Evolutionary conservation across 495 filamentous ascomycete species (phyloP), one percentile per base, ranked within the genome.

Genomic region (Cercophora sp.): DNA sequence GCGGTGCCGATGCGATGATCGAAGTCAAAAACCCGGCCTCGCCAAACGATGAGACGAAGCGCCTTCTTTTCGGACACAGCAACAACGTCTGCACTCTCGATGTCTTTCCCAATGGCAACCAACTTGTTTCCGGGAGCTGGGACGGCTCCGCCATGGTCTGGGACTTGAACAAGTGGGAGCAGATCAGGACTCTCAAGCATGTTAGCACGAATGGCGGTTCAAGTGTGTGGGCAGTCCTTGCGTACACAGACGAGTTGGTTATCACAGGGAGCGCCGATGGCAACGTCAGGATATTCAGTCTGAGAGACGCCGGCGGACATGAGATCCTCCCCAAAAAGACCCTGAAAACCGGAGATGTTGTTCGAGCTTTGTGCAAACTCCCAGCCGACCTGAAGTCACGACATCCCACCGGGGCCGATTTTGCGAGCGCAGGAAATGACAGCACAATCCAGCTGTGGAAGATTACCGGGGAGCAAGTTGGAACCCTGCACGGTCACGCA

Each of bases 191-290:
- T 44, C 77, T 82, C 16, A 69, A 88, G 19, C 75, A 97, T 13
- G 74, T 85, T 4, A 88, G 95, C 60, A n/a, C n/a, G n/a, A n/a
- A n/a, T n/a, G 79, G 83, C 53, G 88, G 80, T 39, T 86, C 79
- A 53, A 66, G 68, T 25, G 91, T 97, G 16, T 97, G 93, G 94
- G 85, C 87, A 23, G 93, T 96, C 4, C 66, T 97, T 50, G 88
- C 85, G 18, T 88, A 89, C 56, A 88, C 93, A 59, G 77, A 83
- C 55, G 75, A 85, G 22, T 90, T 85, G 0, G 74, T 97, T 36
- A 84, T 96, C 54, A 97, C 94, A 8, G 93, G 87, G 74, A 95
- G 87, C 49, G 94, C 93, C 52, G 94, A 99, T 69, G 83, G 87
- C 59, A 73, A 84, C 27, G 93, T 99, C 37, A 86, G 92, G 51